These are phyloP conservation scores for Hemileia vastatrix DNA, from an alignment of 1,284 basidiomycete species.

Conservation along the genomic window DNA sequence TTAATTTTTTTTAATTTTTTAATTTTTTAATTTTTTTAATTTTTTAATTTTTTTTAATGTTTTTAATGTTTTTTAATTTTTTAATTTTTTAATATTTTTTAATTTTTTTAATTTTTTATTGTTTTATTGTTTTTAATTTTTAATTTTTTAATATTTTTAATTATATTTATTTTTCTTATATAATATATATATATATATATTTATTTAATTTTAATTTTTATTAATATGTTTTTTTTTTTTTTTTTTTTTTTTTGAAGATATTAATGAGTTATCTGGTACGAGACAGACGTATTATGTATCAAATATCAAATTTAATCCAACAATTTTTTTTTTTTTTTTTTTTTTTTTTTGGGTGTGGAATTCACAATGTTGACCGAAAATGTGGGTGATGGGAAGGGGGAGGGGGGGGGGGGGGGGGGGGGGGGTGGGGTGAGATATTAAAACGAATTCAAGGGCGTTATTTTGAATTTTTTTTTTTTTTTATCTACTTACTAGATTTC, in stretches of 20 bases:
- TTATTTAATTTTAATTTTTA: background rate
- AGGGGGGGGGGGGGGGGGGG: too few species aligned
- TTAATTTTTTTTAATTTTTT: background rate
- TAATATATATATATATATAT: background rate
- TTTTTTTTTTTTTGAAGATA: background rate
- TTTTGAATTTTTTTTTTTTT: background rate
- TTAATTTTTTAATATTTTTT: background rate
- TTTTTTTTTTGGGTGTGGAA: background rate
- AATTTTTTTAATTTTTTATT: background rate
- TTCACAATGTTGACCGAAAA: too few species aligned
- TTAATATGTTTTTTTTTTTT: background rate
- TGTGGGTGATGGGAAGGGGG: too few species aligned
- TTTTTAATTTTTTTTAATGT: background rate
- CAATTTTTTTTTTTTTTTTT: background rate
- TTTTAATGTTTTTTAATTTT: background rate
- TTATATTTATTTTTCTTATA: background rate
- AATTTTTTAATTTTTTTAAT: background rate
- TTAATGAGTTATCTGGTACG: too few species aligned
- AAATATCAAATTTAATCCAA: background rate
- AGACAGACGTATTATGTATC: too few species aligned
- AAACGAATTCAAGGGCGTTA: background rate
- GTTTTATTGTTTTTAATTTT: background rate
- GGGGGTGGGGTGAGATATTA: background rate
- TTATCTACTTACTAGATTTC: too few species aligned
- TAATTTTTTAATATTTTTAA: background rate